Percentiles rank a stretch among this genome's conserved stretches.
phyloP scores from a whole-genome alignment of 805 yeast genomes.

The Teunomyces panamensis region DNA sequence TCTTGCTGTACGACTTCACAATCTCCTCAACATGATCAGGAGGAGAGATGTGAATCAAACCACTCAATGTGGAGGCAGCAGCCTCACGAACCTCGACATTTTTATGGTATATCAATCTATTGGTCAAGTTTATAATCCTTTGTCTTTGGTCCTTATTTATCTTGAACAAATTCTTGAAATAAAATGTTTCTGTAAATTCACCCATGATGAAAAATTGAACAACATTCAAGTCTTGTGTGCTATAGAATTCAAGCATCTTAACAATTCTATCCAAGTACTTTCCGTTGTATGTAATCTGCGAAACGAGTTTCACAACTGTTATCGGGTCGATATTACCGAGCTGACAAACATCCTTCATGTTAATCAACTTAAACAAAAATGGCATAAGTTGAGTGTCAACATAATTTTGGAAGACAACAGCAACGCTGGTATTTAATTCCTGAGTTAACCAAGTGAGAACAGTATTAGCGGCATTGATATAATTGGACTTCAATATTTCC shows the following conservation, averaged over 20 bases:
- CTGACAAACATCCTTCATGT: slow-evolving; percentile 78
- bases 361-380: slow-evolving; percentile 59
- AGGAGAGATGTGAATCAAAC: slow-evolving; percentile 66
- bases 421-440: slow-evolving; percentile 52
- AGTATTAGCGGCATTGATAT: slow-evolving; percentile 64
- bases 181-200: slow-evolving; percentile 68
- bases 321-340: slow-evolving; percentile 59
- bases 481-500: slow-evolving; percentile 56
- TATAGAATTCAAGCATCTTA: slow-evolving; percentile 40
- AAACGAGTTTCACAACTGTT: slow-evolving; percentile 41
- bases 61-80: slow-evolving; percentile 73
- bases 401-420: slow-evolving; percentile 51
- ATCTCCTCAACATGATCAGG: slow-evolving; percentile 43
- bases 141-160: slow-evolving; percentile 47
- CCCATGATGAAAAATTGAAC: slow-evolving; percentile 63
- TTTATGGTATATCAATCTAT: slow-evolving; percentile 52
- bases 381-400: slow-evolving; percentile 57
- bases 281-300: slow-evolving; percentile 33
- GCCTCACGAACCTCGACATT: slow-evolving; percentile 74
- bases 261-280: slow-evolving; percentile 24
- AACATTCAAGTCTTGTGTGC: slow-evolving; percentile 25
- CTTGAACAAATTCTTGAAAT: slow-evolving; percentile 61
- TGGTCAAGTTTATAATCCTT: slow-evolving; percentile 50
- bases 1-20: slow-evolving; percentile 37
- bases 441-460: slow-evolving; percentile 57